phyloP scores from a whole-genome alignment of 768 basidiomycete species.

The Suillus plorans region DNA sequence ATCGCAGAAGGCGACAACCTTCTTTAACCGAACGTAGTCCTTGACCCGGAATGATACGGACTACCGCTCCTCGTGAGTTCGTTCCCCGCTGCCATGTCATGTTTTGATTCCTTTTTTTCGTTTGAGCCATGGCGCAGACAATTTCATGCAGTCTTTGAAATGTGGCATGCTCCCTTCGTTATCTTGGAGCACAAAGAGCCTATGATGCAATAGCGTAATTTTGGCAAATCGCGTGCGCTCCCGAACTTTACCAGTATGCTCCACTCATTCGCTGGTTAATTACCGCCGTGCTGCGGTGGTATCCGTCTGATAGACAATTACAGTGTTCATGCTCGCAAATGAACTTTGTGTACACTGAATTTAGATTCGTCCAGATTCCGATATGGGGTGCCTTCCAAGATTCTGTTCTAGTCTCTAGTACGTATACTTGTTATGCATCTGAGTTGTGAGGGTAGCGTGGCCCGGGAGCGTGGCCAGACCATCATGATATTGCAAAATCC shows the following conservation, averaged over 20 bases:
- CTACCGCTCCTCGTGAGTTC: constrained; percentile 9
- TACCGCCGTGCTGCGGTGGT: background rate
- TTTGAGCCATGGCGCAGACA: background rate
- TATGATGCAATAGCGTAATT: constrained; percentile 2
- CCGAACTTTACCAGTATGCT: background rate
- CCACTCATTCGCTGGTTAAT: background rate
- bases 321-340: background rate
- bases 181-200: background rate
- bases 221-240: background rate
- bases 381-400: background rate
- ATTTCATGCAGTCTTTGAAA: background rate
- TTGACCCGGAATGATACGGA: constrained; percentile 14
- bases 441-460: background rate
- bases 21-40: background rate
- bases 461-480: background rate
- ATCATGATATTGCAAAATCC: background rate
- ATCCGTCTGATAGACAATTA: background rate
- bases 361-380: background rate
- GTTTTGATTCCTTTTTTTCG: constrained; percentile 8
- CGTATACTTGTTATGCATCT: background rate
- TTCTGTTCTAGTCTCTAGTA: background rate
- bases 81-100: background rate
- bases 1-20: constrained; percentile 23
- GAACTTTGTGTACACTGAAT: background rate
- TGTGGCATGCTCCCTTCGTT: background rate